phyloP scores from a whole-genome alignment of 805 yeast genomes.

The Spathaspora boniae region DNA sequence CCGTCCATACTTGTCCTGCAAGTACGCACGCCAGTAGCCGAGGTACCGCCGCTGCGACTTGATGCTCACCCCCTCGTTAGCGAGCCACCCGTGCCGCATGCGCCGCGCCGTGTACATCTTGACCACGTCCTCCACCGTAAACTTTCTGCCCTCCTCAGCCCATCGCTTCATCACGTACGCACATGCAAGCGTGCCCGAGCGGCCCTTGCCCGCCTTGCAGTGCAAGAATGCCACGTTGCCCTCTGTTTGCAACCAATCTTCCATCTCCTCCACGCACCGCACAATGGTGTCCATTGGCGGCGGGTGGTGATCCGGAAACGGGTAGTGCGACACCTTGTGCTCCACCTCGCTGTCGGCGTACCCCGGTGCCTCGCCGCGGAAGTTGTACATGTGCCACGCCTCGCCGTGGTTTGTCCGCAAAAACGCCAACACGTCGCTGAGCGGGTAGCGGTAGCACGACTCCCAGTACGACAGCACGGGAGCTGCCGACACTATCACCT shows the following conservation, averaged over 20 bases:
- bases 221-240: constrained; percentile 66
- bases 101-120: constrained; percentile 53
- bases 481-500: constrained; percentile 70
- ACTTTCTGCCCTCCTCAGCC: constrained; percentile 2
- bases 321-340: constrained; percentile 38
- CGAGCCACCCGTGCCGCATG: constrained; percentile 44
- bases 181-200: constrained; percentile 76
- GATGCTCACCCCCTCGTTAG: constrained; percentile 70
- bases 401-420: constrained; percentile 45
- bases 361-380: constrained; percentile 55
- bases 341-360: constrained; percentile 37
- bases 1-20: constrained; percentile 6
- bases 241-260: constrained; percentile 33
- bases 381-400: constrained; percentile 73
- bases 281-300: constrained; percentile 59
- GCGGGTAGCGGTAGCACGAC: constrained; percentile 48
- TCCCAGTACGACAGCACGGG: constrained; percentile 52
- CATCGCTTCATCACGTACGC: constrained; percentile 60
- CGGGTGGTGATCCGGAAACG: constrained; percentile 76
- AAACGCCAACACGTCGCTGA: constrained; percentile 48
- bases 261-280: constrained; percentile 42
- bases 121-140: constrained; percentile 44
- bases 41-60: constrained; percentile 66
- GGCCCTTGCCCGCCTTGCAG: constrained; percentile 89
- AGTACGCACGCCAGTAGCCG: constrained; percentile 43